These are phyloP conservation scores for Meyerozyma smithsonii DNA, from an alignment of 1,139 yeast species.

Conservation along the genomic window DNA sequence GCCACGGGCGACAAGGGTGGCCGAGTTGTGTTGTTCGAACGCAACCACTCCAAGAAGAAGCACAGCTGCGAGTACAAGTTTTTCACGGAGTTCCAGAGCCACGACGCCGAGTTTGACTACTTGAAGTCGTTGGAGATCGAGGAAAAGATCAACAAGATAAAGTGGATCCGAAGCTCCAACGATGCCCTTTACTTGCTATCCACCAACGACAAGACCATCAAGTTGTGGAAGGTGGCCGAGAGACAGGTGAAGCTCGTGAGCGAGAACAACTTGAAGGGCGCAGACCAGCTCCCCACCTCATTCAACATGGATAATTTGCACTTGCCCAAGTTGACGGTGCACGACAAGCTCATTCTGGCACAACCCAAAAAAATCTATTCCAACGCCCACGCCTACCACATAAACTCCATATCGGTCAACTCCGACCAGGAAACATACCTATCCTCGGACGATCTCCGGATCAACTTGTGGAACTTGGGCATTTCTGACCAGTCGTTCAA, in stretches of 20 bases:
- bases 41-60: slow-evolving; percentile 73
- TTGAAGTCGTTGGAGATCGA: slow-evolving; percentile 93
- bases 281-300: slow-evolving; percentile 12
- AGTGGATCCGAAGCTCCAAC: slow-evolving; percentile 89
- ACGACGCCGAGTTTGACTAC: slow-evolving; percentile 98
- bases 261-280: slow-evolving; percentile 64
- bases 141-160: slow-evolving; percentile 95
- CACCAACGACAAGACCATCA: slow-evolving; percentile 95
- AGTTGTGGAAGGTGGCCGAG: slow-evolving; percentile 94
- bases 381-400: slow-evolving; percentile 97
- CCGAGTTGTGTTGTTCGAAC: slow-evolving; percentile 90
- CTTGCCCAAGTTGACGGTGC: slow-evolving; percentile 83
- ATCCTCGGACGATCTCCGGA: slow-evolving; percentile 90
- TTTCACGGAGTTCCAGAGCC: slow-evolving; percentile 95
- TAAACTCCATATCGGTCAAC: slow-evolving; percentile 90
- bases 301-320: slow-evolving; percentile 40
- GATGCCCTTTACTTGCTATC: slow-evolving; percentile 84
- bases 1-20: slow-evolving; percentile 99
- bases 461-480: slow-evolving; percentile 92
- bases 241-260: slow-evolving; percentile 88
- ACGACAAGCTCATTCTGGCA: slow-evolving; percentile 93
- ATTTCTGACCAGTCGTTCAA: slow-evolving; percentile 94
- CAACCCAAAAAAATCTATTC: slow-evolving; percentile 89
- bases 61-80: slow-evolving; percentile 82
- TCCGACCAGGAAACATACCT: slow-evolving; percentile 95